Base-by-base conservation (phyloP, 306 rosid species). In the Fagus crenata region DNA sequence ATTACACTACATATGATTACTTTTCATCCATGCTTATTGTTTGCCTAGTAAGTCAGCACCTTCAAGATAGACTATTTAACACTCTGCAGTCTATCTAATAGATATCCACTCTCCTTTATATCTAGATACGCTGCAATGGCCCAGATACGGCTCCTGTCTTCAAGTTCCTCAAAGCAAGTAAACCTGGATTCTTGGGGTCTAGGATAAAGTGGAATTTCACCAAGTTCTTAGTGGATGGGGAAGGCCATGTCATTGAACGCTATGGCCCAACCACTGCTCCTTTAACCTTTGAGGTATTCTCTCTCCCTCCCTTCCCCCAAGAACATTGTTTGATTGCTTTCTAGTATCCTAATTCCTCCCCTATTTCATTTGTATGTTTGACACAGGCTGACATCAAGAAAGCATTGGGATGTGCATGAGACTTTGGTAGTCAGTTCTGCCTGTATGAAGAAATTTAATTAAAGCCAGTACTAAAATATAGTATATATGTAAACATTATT, bases 171-270 rank as follows among this genome's bases (percentile, higher is more conserved):
- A 96, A 96, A 84, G 67, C 93, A 28, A 85, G 83, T 73, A 92
- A 87, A 84, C 5, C 69, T 41, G 99, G 98, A 76, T 65, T 79
- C 49, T 1, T 87, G 74, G 97, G 99, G 28, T 46, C 90, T 2
- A 81, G 91, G 72, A 89, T 96, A 53, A 92, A 96, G 85, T 96
- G 99, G 99, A 96, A 96, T 88, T 96, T 96, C 86, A 89, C 98
- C 3, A 96, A 96, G 89, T 96, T 96, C 80, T 85, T 96, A 72
- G 82, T 96, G 0, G 83, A 88, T 77, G 83, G 87, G 78, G 88
- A 92, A 46, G 99, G 99, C 0, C 82, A 6, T 36, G 96, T 87
- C 71, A 85, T 92, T 41, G 55, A 46, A 1, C 99, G 98, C 69
- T 92, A 89, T 71, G 75, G 90, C 71, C 75, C 99, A 75, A 81